A percentile compares a stretch with the other conserved stretches of the same genome.
Evolutionary conservation across 345 rosid genomes (phyloP).

Genomic region (Lepidium sativum): DNA sequence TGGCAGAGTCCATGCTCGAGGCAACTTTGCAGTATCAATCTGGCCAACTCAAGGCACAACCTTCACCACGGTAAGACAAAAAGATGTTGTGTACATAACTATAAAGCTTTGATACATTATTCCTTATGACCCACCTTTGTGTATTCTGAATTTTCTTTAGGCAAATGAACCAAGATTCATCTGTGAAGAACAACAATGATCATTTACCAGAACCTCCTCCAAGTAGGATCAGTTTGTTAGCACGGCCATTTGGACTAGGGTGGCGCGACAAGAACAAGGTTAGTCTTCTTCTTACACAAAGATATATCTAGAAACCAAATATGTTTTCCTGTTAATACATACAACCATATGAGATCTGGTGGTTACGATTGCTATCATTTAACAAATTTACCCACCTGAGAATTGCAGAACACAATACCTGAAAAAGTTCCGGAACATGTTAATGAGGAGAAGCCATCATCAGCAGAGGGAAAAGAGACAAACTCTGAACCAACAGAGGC

Average conservation of each 20-base stretch:
- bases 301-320: neutral
- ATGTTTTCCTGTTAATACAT: too few species aligned
- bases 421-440: conserved; percentile 36
- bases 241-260: conserved; percentile 89
- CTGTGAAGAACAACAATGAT: conserved; percentile 48
- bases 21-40: conserved; percentile 96
- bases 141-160: conserved; percentile 28
- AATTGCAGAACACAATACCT: conserved; percentile 23
- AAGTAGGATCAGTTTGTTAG: conserved; percentile 70
- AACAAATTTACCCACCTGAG: neutral
- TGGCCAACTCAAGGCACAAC: conserved; percentile 74
- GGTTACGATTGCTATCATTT: neutral
- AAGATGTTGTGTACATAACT: neutral
- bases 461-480: conserved; percentile 32
- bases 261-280: conserved; percentile 99
- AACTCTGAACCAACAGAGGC: conserved; percentile 19
- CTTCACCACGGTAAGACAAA: conserved; percentile 70
- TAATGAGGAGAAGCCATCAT: conserved; percentile 40
- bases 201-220: conserved; percentile 51
- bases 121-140: neutral
- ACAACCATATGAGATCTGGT: neutral
- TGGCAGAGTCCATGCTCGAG: conserved; percentile 99
- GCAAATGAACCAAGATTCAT: conserved; percentile 46
- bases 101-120: neutral
- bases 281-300: conserved; percentile 5